These are phyloP conservation scores for Gloeophyllum trabeum DNA, from an alignment of 768 basidiomycete genomes.

Conservation along the genomic window DNA sequence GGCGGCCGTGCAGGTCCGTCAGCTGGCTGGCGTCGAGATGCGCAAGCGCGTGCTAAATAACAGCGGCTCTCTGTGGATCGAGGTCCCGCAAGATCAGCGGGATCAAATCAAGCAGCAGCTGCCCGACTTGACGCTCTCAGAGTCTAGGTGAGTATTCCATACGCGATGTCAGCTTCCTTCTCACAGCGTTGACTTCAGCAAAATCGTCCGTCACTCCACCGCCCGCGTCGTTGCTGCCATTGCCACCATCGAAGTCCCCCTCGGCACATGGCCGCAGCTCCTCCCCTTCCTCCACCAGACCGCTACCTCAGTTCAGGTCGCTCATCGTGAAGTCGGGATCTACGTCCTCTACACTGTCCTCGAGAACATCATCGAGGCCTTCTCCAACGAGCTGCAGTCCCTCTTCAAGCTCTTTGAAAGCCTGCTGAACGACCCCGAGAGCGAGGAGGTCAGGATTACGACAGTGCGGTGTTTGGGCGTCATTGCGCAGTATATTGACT, in stretches of 20 bases:
- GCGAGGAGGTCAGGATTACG: slow-evolving; percentile 81
- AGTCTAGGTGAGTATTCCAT: slow-evolving; percentile 55
- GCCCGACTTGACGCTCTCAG: slow-evolving; percentile 65
- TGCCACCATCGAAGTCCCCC: slow-evolving; percentile 76
- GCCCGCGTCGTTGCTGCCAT: slow-evolving; percentile 91
- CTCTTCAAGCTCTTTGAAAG: slow-evolving; percentile 74
- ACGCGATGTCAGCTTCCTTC: slow-evolving; percentile 1
- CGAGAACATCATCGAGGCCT: slow-evolving; percentile 85
- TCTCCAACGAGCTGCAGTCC: slow-evolving; percentile 60
- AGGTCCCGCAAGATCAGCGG: slow-evolving; percentile 54
- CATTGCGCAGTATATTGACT: slow-evolving; percentile 86
- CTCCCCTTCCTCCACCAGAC: slow-evolving; percentile 80
- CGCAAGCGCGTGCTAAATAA: slow-evolving; percentile 82
- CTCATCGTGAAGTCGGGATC: slow-evolving; percentile 85
- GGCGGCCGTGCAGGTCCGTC: slow-evolving; percentile 57
- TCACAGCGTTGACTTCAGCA: slow-evolving; percentile 34
- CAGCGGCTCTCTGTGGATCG: slow-evolving; percentile 75
- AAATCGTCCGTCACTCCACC: slow-evolving; percentile 85
- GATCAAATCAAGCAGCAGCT: slow-evolving; percentile 78
- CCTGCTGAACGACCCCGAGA: slow-evolving; percentile 74
- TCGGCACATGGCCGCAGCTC: slow-evolving; percentile 75
- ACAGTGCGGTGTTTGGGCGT: slow-evolving; percentile 74
- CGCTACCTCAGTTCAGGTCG: slow-evolving; percentile 51
- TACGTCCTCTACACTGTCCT: slow-evolving; percentile 87
- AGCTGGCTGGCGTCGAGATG: slow-evolving; percentile 94